phyloP scores from a whole-genome alignment of 1,284 basidiomycete genomes.

The Chalciporus sp. region DNA sequence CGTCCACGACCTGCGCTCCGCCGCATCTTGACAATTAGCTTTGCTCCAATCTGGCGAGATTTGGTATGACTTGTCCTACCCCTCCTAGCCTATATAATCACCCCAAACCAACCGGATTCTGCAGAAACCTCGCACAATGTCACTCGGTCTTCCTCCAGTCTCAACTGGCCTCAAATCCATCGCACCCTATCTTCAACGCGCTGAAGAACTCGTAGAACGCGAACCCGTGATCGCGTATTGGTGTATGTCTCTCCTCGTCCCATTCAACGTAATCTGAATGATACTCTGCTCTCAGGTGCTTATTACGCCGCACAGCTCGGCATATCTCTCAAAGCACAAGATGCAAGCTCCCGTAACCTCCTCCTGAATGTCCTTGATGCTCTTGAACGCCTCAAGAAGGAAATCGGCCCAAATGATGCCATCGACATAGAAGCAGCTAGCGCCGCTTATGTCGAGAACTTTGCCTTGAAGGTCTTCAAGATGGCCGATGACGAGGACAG shows the following conservation, averaged over 20 bases:
- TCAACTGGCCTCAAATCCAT: constrained; percentile 64
- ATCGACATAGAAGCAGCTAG: constrained; percentile 83
- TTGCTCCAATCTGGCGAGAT: neutral
- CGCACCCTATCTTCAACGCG: constrained; percentile 84
- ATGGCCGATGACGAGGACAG: constrained; percentile 93
- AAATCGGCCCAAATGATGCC: constrained; percentile 77
- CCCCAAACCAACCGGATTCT: neutral
- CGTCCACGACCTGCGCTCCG: neutral
- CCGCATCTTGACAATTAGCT: neutral
- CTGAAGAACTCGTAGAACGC: constrained; percentile 79
- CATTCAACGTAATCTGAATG: neutral
- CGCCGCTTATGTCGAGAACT: constrained; percentile 91
- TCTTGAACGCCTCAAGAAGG: constrained; percentile 82
- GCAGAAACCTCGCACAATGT: constrained; percentile 18
- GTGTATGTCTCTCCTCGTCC: constrained; percentile 58
- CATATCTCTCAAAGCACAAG: constrained; percentile 67
- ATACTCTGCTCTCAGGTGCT: constrained; percentile 52
- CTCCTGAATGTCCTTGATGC: constrained; percentile 76
- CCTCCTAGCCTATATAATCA: constrained; percentile 10
- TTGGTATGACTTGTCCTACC: neutral
- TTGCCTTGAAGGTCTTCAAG: constrained; percentile 86
- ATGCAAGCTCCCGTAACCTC: constrained; percentile 65
- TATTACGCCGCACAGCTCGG: constrained; percentile 92
- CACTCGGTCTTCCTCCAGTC: constrained; percentile 56
- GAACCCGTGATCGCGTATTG: constrained; percentile 93